Evolutionary conservation across 495 filamentous ascomycete genomes (phyloP), one percentile per base, ranked within the genome.

Genomic region (Talaromyces stipitatus): DNA sequence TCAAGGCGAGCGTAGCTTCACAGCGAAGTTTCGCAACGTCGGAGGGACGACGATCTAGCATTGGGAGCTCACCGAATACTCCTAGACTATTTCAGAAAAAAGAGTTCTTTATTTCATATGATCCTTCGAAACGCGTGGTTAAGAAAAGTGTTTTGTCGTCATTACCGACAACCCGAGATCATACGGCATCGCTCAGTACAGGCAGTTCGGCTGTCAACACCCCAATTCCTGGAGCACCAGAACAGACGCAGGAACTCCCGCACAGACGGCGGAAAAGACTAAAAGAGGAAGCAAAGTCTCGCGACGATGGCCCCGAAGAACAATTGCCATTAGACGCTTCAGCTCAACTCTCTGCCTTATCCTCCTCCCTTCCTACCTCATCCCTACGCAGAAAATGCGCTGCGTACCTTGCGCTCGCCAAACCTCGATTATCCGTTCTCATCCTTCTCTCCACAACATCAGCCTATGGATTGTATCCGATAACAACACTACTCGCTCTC

Each of bases 391-490:
- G 91, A 58, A 79, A 82, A 36, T 61, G 94, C 52, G 88, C 91
- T n/a, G 85, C 90, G 32, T 90, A 88, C 65, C 86, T 98, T 62
- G 89, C 94, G 7, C 86, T 98, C 62, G 87, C 90, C 23, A 98
- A 98, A 72, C 94, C 94, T 4, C 90, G 95, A 43, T 83, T 98
- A 41, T 92, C 91, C 12, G 86, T 96, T 57, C 79, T 98, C 23
- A 87, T 98, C 57, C 85, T 97, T 29, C 84, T 97, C 50, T 90
- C 91, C 0, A 91, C 95, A 10, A 95, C 91, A 57, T 85, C 91
- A 2, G 85, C 94, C 26, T 98, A 98, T 71, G 88, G 89, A 6
- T 82, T 97, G 59, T 97, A 95, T 68, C 94, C 94, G 0, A 86
- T 96, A 7, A 84, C 85, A 23, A 67, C 73, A 14, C 61, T 76